A percentile compares a stretch with the other conserved stretches of the same genome.
Conservation (phyloP, 2,329 filamentous ascomycete genomes). For the Endothia cerciana region DNA sequence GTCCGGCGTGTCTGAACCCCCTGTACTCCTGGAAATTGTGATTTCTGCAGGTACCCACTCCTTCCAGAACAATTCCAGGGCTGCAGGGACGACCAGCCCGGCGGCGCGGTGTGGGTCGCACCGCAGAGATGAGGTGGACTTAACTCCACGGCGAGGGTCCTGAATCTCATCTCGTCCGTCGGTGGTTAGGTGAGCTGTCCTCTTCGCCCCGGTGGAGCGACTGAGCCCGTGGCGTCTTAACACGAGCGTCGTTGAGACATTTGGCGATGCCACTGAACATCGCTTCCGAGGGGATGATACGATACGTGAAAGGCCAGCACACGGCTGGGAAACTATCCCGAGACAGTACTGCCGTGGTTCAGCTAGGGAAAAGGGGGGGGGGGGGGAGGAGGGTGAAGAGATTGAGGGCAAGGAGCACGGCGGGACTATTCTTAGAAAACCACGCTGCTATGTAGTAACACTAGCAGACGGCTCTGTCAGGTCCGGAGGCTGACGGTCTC, state of each 20-base stretch:
- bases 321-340: neutral
- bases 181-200: constrained; percentile 4
- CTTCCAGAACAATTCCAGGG: constrained; percentile 29
- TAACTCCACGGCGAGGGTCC: constrained; percentile 24
- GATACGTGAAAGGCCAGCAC: neutral
- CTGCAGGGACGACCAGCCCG: constrained; percentile 17
- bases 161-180: constrained; percentile 22
- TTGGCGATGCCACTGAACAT: neutral
- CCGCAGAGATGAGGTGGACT: constrained; percentile 21
- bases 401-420: neutral
- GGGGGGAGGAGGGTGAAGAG: neutral
- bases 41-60: constrained; percentile 22
- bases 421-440: constrained; percentile 19
- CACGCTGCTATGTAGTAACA: constrained; percentile 18
- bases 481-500: constrained; percentile 25
- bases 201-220: neutral
- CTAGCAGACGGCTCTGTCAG: constrained; percentile 22
- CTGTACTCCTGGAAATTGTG: constrained; percentile 21
- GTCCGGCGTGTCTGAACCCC: constrained; percentile 14
- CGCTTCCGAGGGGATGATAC: neutral
- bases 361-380: neutral
- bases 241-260: constrained; percentile 3
- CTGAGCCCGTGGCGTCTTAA: neutral
- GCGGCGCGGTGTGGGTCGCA: constrained; percentile 18
- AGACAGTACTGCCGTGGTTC: neutral